Conservation (phyloP, 805 yeast species). For the Maudiozyma saulgeensis region DNA sequence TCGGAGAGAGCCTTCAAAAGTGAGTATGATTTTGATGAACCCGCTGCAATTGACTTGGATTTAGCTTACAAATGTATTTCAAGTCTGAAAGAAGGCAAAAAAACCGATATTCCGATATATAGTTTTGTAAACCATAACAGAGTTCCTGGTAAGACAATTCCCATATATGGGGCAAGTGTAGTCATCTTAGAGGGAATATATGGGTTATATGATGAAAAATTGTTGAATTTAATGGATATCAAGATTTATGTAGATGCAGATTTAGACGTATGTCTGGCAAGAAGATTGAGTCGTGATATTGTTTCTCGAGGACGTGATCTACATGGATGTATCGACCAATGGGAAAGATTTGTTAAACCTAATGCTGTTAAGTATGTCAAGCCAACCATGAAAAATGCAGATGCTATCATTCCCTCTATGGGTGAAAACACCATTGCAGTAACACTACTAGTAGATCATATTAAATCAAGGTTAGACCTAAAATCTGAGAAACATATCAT, state of each 20-base stretch:
- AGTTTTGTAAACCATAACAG: slow-evolving; percentile 56
- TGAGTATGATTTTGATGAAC: slow-evolving; percentile 80
- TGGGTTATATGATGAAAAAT: slow-evolving; percentile 61
- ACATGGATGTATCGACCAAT: slow-evolving; percentile 72
- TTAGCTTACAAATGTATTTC: slow-evolving; percentile 52
- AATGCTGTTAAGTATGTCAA: slow-evolving; percentile 67
- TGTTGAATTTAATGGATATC: slow-evolving; percentile 69
- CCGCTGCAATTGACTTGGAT: slow-evolving; percentile 77
- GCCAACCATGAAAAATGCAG: slow-evolving; percentile 62
- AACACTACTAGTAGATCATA: slow-evolving; percentile 67
- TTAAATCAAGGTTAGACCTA: slow-evolving; percentile 54
- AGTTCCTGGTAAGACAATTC: slow-evolving; percentile 54
- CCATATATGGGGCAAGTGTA: slow-evolving; percentile 89
- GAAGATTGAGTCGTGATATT: slow-evolving; percentile 82
- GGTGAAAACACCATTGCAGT: slow-evolving; percentile 76
- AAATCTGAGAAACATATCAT: slow-evolving; percentile 63
- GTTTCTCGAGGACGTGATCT: slow-evolving; percentile 79
- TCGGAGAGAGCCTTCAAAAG: slow-evolving; percentile 53
- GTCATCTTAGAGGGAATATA: slow-evolving; percentile 88
- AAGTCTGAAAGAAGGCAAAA: slow-evolving; percentile 60
- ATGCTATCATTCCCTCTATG: slow-evolving; percentile 85
- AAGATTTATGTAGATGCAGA: slow-evolving; percentile 92
- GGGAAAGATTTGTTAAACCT: slow-evolving; percentile 89
- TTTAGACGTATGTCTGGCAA: slow-evolving; percentile 80
- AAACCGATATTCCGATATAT: slow-evolving; percentile 57